These are phyloP conservation scores for Elasticomyces elasticus DNA, from an alignment of 495 filamentous ascomycete species.

Conservation along the genomic window DNA sequence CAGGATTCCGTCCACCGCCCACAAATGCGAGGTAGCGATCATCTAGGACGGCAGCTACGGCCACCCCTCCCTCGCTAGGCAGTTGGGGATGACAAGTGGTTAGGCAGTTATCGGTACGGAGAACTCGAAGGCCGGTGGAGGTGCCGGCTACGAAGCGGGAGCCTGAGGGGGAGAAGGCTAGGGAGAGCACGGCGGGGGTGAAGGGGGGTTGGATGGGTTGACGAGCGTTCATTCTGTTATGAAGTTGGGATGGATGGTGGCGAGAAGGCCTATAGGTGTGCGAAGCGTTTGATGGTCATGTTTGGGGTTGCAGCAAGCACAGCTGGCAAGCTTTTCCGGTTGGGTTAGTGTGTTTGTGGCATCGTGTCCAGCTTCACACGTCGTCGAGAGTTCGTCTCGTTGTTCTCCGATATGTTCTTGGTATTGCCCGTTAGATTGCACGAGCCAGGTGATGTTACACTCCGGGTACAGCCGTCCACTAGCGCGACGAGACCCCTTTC, in stretches of 20 bases:
- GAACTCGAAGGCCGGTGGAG: slow-evolving; percentile 53
- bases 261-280: too few relatives aligned
- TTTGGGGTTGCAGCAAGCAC: background rate
- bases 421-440: too few relatives aligned
- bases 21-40: slow-evolving; percentile 83
- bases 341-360: too few relatives aligned
- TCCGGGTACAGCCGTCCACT: too few relatives aligned
- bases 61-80: slow-evolving; percentile 46
- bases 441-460: too few relatives aligned
- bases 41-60: slow-evolving; percentile 76
- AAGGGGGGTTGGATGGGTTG: slow-evolving; percentile 69
- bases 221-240: slow-evolving; percentile 69
- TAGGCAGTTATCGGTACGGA: slow-evolving; percentile 12
- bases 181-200: slow-evolving; percentile 67
- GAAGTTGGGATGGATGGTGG: background rate
- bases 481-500: too few relatives aligned
- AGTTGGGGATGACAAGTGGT: slow-evolving; percentile 11
- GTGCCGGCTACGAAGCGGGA: slow-evolving; percentile 84
- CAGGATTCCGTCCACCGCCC: slow-evolving; percentile 77
- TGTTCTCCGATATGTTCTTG: too few relatives aligned
- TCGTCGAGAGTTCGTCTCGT: too few relatives aligned
- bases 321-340: background rate
- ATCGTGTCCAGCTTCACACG: too few relatives aligned
- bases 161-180: slow-evolving; percentile 77
- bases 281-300: background rate